A percentile compares a stretch with the other conserved stretches of the same genome.
phyloP scores from a whole-genome alignment of 2,329 filamentous ascomycete species.

The Achaetomium macrosporum region DNA sequence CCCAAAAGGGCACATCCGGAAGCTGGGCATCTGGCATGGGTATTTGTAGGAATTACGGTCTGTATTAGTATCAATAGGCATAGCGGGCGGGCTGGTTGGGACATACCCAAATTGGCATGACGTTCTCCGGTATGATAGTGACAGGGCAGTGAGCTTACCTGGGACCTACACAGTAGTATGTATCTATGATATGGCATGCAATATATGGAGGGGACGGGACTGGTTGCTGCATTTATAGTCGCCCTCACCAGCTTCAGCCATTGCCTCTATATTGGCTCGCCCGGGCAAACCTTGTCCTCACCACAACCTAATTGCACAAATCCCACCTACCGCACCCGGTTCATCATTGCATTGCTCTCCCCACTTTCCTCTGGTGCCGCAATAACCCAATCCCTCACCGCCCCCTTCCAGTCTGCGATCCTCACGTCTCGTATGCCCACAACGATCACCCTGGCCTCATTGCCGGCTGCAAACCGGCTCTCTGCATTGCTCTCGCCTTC shows the following conservation, averaged over 20 bases:
- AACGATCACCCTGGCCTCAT: slow-evolving; percentile 80
- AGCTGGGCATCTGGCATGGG: background rate
- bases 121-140: background rate
- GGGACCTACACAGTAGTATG: too few species aligned
- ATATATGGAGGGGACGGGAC: too few species aligned
- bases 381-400: slow-evolving; percentile 70
- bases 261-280: background rate
- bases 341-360: slow-evolving; percentile 27
- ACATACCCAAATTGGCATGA: background rate
- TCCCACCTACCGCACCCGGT: slow-evolving; percentile 32
- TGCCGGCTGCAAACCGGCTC: slow-evolving; percentile 66
- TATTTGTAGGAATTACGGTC: background rate
- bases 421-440: slow-evolving; percentile 79
- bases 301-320: background rate
- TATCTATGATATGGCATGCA: too few species aligned
- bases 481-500: slow-evolving; percentile 44
- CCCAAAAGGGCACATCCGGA: background rate
- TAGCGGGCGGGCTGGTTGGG: background rate
- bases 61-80: slow-evolving; percentile 3
- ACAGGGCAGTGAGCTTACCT: too few species aligned
- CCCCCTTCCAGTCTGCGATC: slow-evolving; percentile 94
- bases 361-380: slow-evolving; percentile 22
- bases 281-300: too few species aligned
- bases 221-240: too few species aligned
- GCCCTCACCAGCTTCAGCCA: background rate